Evolutionary conservation across 2,329 filamentous ascomycete species (phyloP).

Genomic region (Sporothrix dimorphospora): DNA sequence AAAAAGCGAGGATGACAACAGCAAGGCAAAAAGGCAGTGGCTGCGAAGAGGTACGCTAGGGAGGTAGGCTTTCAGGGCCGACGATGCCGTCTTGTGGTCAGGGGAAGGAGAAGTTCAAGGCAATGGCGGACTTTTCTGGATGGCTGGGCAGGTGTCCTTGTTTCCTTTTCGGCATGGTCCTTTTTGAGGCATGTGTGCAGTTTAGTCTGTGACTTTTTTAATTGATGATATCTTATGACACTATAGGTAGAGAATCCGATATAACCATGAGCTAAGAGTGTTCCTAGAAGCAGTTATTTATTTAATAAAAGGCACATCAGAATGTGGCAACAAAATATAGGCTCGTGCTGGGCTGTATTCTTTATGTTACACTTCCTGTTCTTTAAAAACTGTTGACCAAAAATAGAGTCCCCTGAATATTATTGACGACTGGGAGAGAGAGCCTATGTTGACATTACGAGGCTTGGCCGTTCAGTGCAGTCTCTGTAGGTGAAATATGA

Average conservation of each 20-base stretch:
- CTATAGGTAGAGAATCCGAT: not conserved
- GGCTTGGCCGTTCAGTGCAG: not conserved
- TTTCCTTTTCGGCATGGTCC: not conserved
- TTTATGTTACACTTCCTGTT: not conserved
- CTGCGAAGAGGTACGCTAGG: not conserved
- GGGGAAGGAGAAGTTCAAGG: not conserved
- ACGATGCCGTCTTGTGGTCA: not conserved
- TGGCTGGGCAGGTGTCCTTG: too few relatives aligned
- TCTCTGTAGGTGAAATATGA: not conserved
- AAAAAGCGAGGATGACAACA: not conserved
- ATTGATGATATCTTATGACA: not conserved
- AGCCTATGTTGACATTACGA: not conserved
- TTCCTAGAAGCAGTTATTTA: not conserved
- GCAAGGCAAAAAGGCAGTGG: not conserved
- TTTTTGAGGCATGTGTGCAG: not conserved
- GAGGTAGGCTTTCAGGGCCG: too few relatives aligned
- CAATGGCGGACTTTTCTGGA: not conserved
- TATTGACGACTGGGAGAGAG: too few relatives aligned
- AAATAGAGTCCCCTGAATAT: too few relatives aligned
- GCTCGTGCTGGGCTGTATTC: too few relatives aligned
- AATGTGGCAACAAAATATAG: not conserved
- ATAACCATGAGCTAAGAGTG: not conserved
- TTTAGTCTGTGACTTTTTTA: too few relatives aligned
- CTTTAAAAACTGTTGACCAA: too few relatives aligned
- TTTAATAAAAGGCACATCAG: not conserved